Evolutionary conservation across 1,284 basidiomycete genomes (phyloP).

Genomic region (Ceratobasidium sp.): DNA sequence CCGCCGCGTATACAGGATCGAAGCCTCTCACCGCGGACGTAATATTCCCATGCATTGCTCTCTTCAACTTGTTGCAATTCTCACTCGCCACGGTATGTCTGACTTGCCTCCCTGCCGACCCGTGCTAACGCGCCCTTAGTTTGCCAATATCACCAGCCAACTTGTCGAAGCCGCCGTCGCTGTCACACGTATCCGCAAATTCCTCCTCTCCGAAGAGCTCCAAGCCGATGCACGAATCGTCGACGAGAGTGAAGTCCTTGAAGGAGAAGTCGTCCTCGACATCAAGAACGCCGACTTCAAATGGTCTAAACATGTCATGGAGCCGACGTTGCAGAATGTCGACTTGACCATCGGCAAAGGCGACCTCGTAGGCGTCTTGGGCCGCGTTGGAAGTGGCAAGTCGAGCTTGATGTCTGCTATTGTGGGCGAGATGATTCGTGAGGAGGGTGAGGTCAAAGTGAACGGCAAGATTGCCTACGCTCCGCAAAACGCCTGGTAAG

Average conservation of each 20-base stretch:
- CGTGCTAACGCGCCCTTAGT: conserved; percentile 52
- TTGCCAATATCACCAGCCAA: conserved; percentile 73
- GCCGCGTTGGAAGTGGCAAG: conserved; percentile 93
- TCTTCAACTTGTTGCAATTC: conserved; percentile 91
- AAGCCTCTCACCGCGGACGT: conserved; percentile 85
- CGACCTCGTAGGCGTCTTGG: conserved; percentile 86
- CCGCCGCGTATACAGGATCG: conserved; percentile 73
- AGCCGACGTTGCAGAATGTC: conserved; percentile 78
- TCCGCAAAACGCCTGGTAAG: conserved; percentile 85
- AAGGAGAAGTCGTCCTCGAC: conserved; percentile 55
- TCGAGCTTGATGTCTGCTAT: conserved; percentile 77
- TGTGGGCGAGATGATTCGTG: conserved; percentile 86
- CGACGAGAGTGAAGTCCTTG: conserved; percentile 42
- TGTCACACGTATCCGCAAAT: conserved; percentile 76
- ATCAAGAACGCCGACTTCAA: conserved; percentile 78
- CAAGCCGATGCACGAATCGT: conserved; percentile 74
- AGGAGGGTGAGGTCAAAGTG: conserved; percentile 74
- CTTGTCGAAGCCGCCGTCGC: conserved; percentile 89
- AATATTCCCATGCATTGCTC: conserved; percentile 92
- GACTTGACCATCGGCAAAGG: conserved; percentile 79
- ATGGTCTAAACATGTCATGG: conserved; percentile 66
- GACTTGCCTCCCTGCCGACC: neutral
- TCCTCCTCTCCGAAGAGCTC: conserved; percentile 81
- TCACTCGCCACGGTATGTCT: conserved; percentile 86
- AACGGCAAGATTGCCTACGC: conserved; percentile 87